Evolutionary conservation across 2,329 filamentous ascomycete genomes (phyloP), one percentile per base, ranked within the genome.

Genomic region (Colletotrichum sp.): DNA sequence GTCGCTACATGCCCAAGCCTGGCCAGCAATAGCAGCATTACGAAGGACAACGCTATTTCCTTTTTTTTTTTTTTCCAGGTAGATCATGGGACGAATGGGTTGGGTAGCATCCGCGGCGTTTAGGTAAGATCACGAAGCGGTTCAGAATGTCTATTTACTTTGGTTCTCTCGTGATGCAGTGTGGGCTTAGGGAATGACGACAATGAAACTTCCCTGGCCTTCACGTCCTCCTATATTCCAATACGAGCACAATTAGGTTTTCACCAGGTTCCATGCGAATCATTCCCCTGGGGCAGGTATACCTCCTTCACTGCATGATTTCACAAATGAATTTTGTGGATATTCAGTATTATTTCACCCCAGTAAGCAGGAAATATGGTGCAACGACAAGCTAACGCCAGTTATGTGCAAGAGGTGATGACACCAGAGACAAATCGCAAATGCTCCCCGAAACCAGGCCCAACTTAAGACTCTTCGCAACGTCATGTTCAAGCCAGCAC

Each of bases 1-100:
- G 92, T 78, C 89, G 92, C 67, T 93, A 92, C 79, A 85, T 88
- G 52, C 82, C 87, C 10, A 83, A 82, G 66, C 71, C 69, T 36
- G 71, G 71, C 6, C 71, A 76, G 61, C 71, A 70, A 18, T 75
- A 77, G 58, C 75, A 71, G 62, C 71, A 71, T 55, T 27, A 73
- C 62, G 27, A 61, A 16, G 18, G 58, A 15, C 56, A 55, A 58
- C 62, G n/a, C 16, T 48, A 22, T 48, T 48, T 48, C 43, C 39
- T 48, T n/a, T 22, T 48, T 22, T 48, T 48, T 10, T 32, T 18
- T 18, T 52, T 39, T 30, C 27, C 34, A 8, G 27, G 64, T 73
- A 68, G 64, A 52, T 60, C 12, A 73, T 73, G 70, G 58, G 36
- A 64, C 18, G 62, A 43, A n/a, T 32, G 48, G 64, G 64, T 34